Conservation (phyloP, 257 asterid species). For the Cynanchum wilfordii region DNA sequence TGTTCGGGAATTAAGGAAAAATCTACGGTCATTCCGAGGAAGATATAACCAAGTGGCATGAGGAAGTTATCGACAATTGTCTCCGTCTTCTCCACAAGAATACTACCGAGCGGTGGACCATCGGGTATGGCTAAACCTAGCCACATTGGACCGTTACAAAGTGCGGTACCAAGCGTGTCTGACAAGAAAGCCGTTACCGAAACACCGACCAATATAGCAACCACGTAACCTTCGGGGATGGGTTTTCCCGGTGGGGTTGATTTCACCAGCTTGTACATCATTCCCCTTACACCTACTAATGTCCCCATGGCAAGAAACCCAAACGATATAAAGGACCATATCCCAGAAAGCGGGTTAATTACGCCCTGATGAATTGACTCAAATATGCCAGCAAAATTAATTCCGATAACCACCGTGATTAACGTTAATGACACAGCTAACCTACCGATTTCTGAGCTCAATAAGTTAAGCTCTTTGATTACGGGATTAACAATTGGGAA, state of each 20-base stretch:
- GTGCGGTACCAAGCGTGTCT: slow-evolving; percentile 57
- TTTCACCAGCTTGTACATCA: slow-evolving; percentile 54
- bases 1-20: slow-evolving; percentile 25
- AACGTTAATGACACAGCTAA: slow-evolving; percentile 50
- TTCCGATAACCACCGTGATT: slow-evolving; percentile 59
- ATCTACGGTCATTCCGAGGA: slow-evolving; percentile 51
- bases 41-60: slow-evolving; percentile 58
- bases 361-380: slow-evolving; percentile 65
- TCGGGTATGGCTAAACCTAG: slow-evolving; percentile 85
- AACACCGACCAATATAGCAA: slow-evolving; percentile 54
- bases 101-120: slow-evolving; percentile 84
- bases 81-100: slow-evolving; percentile 73
- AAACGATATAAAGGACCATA: slow-evolving; percentile 42
- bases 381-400: slow-evolving; percentile 31
- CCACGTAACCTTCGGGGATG: slow-evolving; percentile 57
- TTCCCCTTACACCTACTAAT: slow-evolving; percentile 38
- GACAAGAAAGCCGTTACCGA: slow-evolving; percentile 47
- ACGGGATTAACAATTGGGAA: slow-evolving; percentile 67
- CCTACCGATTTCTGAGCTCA: slow-evolving; percentile 75
- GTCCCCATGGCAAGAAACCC: slow-evolving; percentile 7
- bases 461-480: slow-evolving; percentile 59
- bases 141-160: slow-evolving; percentile 76
- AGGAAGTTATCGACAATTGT: slow-evolving; percentile 46
- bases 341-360: slow-evolving; percentile 22
- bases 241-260: slow-evolving; percentile 62